Evolutionary conservation across 2,329 filamentous ascomycete genomes (phyloP).

Genomic region (Coniella lustricola): DNA sequence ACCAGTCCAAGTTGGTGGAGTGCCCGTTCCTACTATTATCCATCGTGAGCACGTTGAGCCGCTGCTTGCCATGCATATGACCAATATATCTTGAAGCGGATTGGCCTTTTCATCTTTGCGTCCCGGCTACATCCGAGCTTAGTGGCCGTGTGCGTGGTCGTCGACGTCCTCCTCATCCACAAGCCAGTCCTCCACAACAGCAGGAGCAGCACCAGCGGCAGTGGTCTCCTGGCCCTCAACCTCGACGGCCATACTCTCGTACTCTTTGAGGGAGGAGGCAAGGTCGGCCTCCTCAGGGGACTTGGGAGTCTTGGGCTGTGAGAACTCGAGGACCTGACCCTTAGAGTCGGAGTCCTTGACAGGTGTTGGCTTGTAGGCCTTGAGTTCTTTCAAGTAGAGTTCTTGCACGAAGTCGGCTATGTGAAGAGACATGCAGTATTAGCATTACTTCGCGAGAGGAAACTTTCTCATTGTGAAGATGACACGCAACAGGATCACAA

Average conservation of each 20-base stretch:
- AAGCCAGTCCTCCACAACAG: constrained; percentile 66
- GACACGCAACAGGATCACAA: not conserved
- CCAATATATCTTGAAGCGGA: not conserved
- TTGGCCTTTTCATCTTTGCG: not conserved
- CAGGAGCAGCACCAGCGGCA: constrained; percentile 50
- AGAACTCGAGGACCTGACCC: constrained; percentile 86
- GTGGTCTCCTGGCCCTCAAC: constrained; percentile 75
- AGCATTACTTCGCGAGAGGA: constrained; percentile 13
- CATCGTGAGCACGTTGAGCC: not conserved
- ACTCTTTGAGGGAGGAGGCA: constrained; percentile 83
- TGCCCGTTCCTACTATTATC: not conserved
- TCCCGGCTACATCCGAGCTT: constrained; percentile 20
- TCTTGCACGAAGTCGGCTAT: constrained; percentile 96
- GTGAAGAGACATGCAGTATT: constrained; percentile 19
- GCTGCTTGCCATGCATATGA: not conserved
- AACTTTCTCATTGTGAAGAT: not conserved
- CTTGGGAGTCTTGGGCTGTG: constrained; percentile 68
- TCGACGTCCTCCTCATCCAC: constrained; percentile 65
- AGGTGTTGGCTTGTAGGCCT: constrained; percentile 81
- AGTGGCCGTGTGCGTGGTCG: constrained; percentile 40
- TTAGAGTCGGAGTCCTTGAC: constrained; percentile 83
- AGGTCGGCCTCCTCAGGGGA: constrained; percentile 94
- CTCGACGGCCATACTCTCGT: constrained; percentile 90
- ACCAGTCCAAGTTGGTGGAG: not conserved
- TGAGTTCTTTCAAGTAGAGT: constrained; percentile 93